Base-by-base conservation (phyloP, 805 yeast species). In the Kazachstania africana region DNA sequence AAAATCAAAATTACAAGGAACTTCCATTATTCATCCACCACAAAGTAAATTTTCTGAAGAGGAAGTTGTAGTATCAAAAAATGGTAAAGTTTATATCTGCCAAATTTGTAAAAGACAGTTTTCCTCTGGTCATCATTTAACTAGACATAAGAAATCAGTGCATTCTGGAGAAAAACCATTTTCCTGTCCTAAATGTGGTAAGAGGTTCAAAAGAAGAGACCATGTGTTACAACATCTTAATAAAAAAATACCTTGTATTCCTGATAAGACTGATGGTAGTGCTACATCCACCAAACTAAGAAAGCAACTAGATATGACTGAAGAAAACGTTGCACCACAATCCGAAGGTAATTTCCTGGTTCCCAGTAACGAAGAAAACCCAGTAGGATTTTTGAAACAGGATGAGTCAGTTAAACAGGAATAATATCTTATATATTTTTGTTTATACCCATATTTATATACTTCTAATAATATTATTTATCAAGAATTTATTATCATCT, bases 111-210 rank as follows among this genome's bases (percentile, higher is more conserved):
- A 47, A 20, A 45, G 59, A 28, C 55, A 54, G 33, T 56, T 56
- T 31, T 53, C 59, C 1, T 55, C 60, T 1, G 61, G 61, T 5
- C 61, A 56, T 33, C 61, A 56, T 39, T 38, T 56, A 17, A 56
- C 61, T 23, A 50, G 61, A 30, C 61, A 56, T 36, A 56, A 56
- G 37, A 56, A 55, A 32, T 55, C 60, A 3, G 61, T 56, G 18
- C 61, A 56, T 38, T 54, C 59, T 2, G 59, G 59, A n/a, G 58
- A 54, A 30, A 56, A 56, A 33, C 58, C 60, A 2, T 55, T 54
- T 29, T 53, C 59, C 1, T 56, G 61, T 40, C 57, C 60, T 6
- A 50, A 55, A 29, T 56, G 61, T 42, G 60, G 59, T 10, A 56
- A 56, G 29, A 45, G 49, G 27, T 56, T 56, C 27, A 56, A 56